Percentiles rank a stretch among this genome's conserved stretches.
Evolutionary conservation across 345 rosid genomes (phyloP).

Genomic region (Garcia nutans): DNA sequence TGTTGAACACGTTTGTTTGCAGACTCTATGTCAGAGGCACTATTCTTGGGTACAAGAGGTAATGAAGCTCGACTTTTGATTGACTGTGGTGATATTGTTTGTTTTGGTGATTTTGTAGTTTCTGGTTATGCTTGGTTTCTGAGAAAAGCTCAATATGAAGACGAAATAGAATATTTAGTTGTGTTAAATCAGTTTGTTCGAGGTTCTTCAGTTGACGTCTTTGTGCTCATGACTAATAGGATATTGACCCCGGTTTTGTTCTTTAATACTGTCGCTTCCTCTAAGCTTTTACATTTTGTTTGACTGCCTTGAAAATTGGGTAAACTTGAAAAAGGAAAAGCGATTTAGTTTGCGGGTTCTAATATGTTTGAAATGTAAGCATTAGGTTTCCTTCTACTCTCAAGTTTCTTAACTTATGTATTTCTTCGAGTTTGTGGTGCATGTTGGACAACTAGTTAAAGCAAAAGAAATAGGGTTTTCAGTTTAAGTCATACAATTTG

Average conservation of each 20-base stretch:
- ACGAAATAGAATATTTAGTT: neutral
- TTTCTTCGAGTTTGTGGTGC: neutral
- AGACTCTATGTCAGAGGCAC: conserved; percentile 32
- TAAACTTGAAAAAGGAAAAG: neutral
- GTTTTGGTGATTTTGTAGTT: neutral
- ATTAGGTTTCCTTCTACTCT: too few species aligned
- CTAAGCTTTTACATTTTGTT: neutral
- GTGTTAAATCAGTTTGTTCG: neutral
- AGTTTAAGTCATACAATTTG: too few species aligned
- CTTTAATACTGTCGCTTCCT: neutral
- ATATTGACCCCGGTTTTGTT: neutral
- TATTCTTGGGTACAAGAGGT: conserved; percentile 31
- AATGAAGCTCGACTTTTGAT: neutral
- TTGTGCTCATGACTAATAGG: neutral
- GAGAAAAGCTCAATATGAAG: neutral
- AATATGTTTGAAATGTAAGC: too few species aligned
- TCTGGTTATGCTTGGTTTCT: neutral
- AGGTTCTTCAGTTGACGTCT: neutral
- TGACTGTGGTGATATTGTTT: neutral
- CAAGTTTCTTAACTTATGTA: neutral
- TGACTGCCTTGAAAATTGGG: neutral
- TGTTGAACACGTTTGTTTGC: neutral
- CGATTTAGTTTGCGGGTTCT: neutral
- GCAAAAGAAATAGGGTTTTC: neutral
- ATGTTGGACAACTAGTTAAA: neutral